Percentiles rank a stretch among this genome's conserved stretches.
Conservation (phyloP, 2,329 filamentous ascomycete genomes). For the Paecilomyces sp. region DNA sequence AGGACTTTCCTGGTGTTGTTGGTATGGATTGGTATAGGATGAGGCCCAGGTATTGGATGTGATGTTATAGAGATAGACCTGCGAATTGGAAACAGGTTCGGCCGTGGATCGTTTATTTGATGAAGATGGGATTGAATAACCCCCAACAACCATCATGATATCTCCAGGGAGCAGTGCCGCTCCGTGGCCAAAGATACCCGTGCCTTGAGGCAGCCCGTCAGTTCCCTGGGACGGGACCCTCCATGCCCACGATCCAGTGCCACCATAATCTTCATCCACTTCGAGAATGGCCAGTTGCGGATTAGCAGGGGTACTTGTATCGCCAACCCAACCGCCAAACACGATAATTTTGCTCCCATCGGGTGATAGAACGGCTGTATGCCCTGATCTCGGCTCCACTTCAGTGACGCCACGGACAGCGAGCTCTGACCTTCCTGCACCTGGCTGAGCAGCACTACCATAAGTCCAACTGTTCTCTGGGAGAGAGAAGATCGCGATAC, state of each 20-base stretch:
- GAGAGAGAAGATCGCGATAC: slow-evolving; percentile 76
- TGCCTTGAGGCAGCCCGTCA: slow-evolving; percentile 34
- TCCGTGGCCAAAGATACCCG: slow-evolving; percentile 55
- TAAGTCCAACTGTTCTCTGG: slow-evolving; percentile 86
- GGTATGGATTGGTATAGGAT: slow-evolving; percentile 46
- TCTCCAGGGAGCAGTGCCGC: slow-evolving; percentile 55
- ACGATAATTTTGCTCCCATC: slow-evolving; percentile 74
- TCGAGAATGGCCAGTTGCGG: slow-evolving; percentile 75
- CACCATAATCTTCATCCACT: slow-evolving; percentile 66
- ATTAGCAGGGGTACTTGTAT: slow-evolving; percentile 64
- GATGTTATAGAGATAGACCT: slow-evolving; percentile 53
- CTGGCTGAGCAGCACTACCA: slow-evolving; percentile 51
- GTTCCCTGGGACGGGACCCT: slow-evolving; percentile 25
- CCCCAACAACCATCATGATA: slow-evolving; percentile 56
- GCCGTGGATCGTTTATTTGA: slow-evolving; percentile 29
- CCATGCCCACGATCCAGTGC: slow-evolving; percentile 38
- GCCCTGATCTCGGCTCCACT: slow-evolving; percentile 79
- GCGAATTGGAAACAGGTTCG: slow-evolving; percentile 30
- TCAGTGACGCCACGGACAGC: slow-evolving; percentile 41
- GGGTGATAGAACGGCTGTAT: slow-evolving; percentile 72
- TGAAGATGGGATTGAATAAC: slow-evolving; percentile 44
- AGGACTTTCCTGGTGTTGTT: slow-evolving; percentile 12
- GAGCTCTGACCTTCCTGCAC: slow-evolving; percentile 48
- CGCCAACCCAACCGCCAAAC: slow-evolving; percentile 87
- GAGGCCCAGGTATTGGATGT: slow-evolving; percentile 53